A percentile compares a stretch with the other conserved stretches of the same genome.
phyloP scores from a whole-genome alignment of 2,329 filamentous ascomycete species.

The Sordariomycetes sp. region DNA sequence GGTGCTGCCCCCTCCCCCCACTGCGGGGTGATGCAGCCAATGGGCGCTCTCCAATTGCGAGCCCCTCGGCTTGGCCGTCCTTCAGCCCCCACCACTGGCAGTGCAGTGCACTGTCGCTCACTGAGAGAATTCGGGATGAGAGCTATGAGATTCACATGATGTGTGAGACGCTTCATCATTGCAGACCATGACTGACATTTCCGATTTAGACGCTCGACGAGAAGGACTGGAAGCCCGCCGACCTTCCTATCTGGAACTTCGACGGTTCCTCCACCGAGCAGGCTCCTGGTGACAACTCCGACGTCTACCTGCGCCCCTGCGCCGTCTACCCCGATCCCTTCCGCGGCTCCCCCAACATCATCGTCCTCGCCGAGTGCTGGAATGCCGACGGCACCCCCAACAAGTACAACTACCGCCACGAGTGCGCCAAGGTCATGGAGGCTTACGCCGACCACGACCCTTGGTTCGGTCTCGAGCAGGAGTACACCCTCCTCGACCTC shows the following conservation, averaged over 20 bases:
- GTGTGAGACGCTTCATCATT: background rate
- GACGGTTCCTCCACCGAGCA: constrained; percentile 83
- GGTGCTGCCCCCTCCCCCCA: background rate
- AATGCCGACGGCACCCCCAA: constrained; percentile 90
- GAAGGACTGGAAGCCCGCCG: constrained; percentile 38
- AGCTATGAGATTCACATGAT: too few relatives aligned
- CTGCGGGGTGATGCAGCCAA: background rate
- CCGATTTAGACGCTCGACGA: constrained; percentile 36
- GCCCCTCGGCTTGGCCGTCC: background rate
- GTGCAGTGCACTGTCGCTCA: too few relatives aligned
- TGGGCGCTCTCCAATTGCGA: background rate
- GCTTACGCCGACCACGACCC: constrained; percentile 72
- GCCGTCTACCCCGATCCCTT: constrained; percentile 89
- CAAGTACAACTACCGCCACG: constrained; percentile 97
- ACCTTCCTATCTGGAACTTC: constrained; percentile 48
- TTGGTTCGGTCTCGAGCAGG: constrained; percentile 98
- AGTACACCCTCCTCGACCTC: constrained; percentile 74
- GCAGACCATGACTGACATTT: background rate
- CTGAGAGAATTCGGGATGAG: too few relatives aligned
- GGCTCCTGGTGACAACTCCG: constrained; percentile 89
- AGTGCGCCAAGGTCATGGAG: constrained; percentile 84
- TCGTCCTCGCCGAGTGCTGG: constrained; percentile 93
- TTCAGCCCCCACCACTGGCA: too few relatives aligned
- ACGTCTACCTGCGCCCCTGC: constrained; percentile 89
- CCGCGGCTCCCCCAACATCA: constrained; percentile 81